Percentiles rank a stretch among this genome's conserved stretches.
phyloP scores from a whole-genome alignment of 805 yeast genomes.

The Myxozyma neotropica region DNA sequence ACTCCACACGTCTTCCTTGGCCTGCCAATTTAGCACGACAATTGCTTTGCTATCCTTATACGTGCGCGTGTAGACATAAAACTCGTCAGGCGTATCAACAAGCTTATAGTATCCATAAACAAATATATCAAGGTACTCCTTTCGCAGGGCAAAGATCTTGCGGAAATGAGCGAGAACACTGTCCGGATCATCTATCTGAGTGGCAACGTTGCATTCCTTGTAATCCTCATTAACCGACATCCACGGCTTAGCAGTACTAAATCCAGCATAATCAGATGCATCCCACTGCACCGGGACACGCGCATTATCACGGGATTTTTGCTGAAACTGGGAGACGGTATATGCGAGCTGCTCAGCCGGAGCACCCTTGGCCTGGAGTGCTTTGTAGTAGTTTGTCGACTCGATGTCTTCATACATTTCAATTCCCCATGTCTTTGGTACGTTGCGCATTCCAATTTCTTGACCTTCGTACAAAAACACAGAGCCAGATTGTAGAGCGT shows the following conservation, averaged over 20 bases:
- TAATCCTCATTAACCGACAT: constrained; percentile 55
- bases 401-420: constrained; percentile 56
- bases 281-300: constrained; percentile 61
- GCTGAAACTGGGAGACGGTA: constrained; percentile 35
- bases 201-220: constrained; percentile 51
- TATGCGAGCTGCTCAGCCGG: constrained; percentile 2
- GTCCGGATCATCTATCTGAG: constrained; percentile 49
- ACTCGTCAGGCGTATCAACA: constrained; percentile 42
- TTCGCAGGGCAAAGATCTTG: constrained; percentile 49
- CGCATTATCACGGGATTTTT: constrained; percentile 55
- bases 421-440: constrained; percentile 51
- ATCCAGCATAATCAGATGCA: constrained; percentile 41
- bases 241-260: constrained; percentile 47
- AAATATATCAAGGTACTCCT: constrained; percentile 48
- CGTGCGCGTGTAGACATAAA: constrained; percentile 8
- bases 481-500: constrained; percentile 58
- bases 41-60: constrained; percentile 1
- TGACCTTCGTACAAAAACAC: constrained; percentile 62
- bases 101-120: constrained; percentile 51
- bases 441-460: constrained; percentile 59
- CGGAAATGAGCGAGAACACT: constrained; percentile 53
- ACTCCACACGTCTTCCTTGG: constrained; percentile 1
- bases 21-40: constrained; percentile 4
- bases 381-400: constrained; percentile 51
- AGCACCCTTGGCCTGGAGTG: constrained; percentile 38